These are phyloP conservation scores for Hypoxylon lienhwacheense DNA, from an alignment of 495 filamentous ascomycete genomes.

Conservation along the genomic window DNA sequence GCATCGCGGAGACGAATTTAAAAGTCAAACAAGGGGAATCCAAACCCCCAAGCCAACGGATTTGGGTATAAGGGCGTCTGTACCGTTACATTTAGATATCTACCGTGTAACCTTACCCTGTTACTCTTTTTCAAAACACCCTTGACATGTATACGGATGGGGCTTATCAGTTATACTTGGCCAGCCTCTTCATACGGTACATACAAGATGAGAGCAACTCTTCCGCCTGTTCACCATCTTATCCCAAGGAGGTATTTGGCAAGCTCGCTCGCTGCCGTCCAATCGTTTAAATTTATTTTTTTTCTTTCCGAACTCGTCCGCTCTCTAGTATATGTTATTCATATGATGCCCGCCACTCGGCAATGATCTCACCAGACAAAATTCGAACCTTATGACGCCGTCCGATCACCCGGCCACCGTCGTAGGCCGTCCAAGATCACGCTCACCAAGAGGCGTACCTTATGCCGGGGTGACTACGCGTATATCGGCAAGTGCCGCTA, in stretches of 20 bases:
- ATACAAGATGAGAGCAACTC: too few species aligned
- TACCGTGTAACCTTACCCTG: too few species aligned
- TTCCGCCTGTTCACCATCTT: background rate
- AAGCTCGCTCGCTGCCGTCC: slow-evolving; percentile 25
- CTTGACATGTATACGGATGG: too few species aligned
- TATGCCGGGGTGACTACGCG: slow-evolving; percentile 1
- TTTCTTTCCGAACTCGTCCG: slow-evolving; percentile 19
- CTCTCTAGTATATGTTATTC: slow-evolving; percentile 14
- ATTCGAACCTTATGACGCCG: slow-evolving; percentile 20
- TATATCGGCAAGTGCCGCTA: background rate
- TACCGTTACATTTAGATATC: too few species aligned
- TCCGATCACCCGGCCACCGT: slow-evolving; percentile 16
- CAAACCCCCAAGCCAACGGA: too few species aligned
- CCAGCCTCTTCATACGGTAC: too few species aligned
- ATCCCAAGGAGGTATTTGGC: slow-evolving; percentile 1
- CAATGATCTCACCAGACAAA: slow-evolving; percentile 15
- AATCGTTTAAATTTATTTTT: slow-evolving; percentile 20
- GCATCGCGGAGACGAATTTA: too few species aligned
- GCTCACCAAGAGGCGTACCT: background rate
- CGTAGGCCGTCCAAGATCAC: slow-evolving; percentile 16
- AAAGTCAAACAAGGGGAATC: too few species aligned
- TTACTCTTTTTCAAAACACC: too few species aligned
- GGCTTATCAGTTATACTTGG: too few species aligned
- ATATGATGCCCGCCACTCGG: slow-evolving; percentile 27
- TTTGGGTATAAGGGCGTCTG: too few species aligned